Conservation (phyloP, 805 yeast genomes). For the Crinitomyces ghanaensis region DNA sequence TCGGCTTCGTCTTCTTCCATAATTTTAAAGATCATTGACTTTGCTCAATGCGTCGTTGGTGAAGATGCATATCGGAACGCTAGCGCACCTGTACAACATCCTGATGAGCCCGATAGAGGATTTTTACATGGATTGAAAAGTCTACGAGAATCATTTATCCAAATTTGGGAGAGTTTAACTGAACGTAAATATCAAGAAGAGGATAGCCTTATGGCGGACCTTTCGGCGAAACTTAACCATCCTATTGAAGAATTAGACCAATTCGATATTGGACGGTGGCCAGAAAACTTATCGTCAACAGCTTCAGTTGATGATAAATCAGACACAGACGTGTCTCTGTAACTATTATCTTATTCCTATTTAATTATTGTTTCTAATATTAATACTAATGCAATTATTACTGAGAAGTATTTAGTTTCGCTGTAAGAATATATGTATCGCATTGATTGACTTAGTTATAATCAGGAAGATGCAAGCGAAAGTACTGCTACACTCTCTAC, state of each 20-base stretch:
- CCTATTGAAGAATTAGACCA: constrained; percentile 10
- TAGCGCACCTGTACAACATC: constrained; percentile 60
- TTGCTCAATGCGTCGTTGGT: constrained; percentile 82
- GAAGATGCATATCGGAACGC: constrained; percentile 36
- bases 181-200: not conserved
- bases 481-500: constrained; percentile 82
- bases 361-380: constrained; percentile 3
- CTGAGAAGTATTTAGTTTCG: not conserved
- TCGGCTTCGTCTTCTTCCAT: constrained; percentile 14
- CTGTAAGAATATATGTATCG: not conserved
- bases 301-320: not conserved
- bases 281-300: constrained; percentile 2
- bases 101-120: constrained; percentile 61
- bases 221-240: constrained; percentile 8
- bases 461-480: constrained; percentile 2
- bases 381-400: constrained; percentile 2
- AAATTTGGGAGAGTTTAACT: constrained; percentile 7
- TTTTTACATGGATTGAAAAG: constrained; percentile 72
- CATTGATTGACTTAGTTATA: constrained; percentile 1
- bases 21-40: constrained; percentile 74
- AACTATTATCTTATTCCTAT: constrained; percentile 4
- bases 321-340: constrained; percentile 12
- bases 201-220: not conserved
- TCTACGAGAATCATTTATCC: constrained; percentile 51
- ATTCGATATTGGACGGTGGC: constrained; percentile 11